These are phyloP conservation scores for Ceratocystis smalleyi DNA, from an alignment of 2,329 filamentous ascomycete genomes.

Conservation along the genomic window DNA sequence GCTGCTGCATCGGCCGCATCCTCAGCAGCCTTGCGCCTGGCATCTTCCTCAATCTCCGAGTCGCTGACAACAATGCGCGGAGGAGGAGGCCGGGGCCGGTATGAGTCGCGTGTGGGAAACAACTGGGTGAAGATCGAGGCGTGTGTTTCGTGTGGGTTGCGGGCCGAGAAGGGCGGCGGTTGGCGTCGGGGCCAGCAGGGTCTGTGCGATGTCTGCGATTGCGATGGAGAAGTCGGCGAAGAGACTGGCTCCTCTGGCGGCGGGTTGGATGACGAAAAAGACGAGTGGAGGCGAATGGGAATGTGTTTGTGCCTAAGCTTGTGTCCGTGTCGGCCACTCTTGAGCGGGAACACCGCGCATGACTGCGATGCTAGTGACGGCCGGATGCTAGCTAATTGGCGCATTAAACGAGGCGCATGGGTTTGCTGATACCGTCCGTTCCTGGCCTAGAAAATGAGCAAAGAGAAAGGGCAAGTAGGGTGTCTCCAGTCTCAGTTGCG, in stretches of 20 bases:
- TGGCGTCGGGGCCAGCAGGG: not conserved
- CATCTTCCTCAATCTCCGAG: not conserved
- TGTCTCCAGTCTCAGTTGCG: not conserved
- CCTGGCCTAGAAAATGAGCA: not conserved
- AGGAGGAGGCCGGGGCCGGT: slow-evolving; percentile 9
- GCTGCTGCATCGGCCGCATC: not conserved
- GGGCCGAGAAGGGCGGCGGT: slow-evolving; percentile 1
- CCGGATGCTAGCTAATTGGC: not conserved
- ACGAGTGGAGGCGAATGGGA: not conserved
- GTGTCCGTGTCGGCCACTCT: not conserved
- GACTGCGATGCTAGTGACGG: not conserved
- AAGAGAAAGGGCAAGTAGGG: not conserved
- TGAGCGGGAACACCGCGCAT: not conserved
- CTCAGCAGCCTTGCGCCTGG: not conserved
- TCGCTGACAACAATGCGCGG: slow-evolving; percentile 6
- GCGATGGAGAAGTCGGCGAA: not conserved
- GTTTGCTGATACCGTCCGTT: too few relatives aligned
- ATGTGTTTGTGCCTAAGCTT: not conserved
- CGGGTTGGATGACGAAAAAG: not conserved
- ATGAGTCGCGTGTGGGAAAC: slow-evolving; percentile 14
- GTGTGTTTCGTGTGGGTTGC: slow-evolving; percentile 11
- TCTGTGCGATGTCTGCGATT: not conserved
- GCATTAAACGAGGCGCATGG: not conserved
- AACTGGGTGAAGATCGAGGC: slow-evolving; percentile 16
- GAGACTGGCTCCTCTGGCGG: not conserved